Evolutionary conservation across 768 basidiomycete species (phyloP).

Genomic region (Amanita jacksonii): DNA sequence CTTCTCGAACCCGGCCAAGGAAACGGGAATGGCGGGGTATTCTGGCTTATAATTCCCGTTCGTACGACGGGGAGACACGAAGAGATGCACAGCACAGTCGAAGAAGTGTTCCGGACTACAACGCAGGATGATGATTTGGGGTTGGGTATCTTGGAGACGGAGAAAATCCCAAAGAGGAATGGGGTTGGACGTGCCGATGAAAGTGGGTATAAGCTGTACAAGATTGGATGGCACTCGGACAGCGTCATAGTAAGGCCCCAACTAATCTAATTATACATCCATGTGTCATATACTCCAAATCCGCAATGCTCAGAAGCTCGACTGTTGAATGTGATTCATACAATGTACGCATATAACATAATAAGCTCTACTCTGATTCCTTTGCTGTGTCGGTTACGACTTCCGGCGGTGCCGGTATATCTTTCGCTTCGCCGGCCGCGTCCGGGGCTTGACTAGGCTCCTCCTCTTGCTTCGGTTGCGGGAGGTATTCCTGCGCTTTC

Average conservation of each 20-base stretch:
- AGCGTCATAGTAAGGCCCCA: too few species aligned
- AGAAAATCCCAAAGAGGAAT: slow-evolving; percentile 37
- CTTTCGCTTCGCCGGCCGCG: too few species aligned
- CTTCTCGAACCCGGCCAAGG: slow-evolving; percentile 25
- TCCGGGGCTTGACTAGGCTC: too few species aligned
- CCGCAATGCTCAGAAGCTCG: too few species aligned
- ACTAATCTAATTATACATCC: too few species aligned
- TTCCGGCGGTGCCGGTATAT: too few species aligned
- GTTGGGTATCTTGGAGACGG: slow-evolving; percentile 38
- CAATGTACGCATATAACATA: too few species aligned
- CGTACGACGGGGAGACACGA: slow-evolving; percentile 57
- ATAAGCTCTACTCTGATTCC: too few species aligned
- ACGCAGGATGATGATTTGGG: not conserved
- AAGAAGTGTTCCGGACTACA: slow-evolving; percentile 35
- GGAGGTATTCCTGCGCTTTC: slow-evolving; percentile 2
- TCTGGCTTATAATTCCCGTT: slow-evolving; percentile 68
- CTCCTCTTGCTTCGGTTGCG: too few species aligned
- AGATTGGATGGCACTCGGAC: slow-evolving; percentile 84
- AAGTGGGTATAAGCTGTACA: slow-evolving; percentile 55
- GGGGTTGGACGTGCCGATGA: slow-evolving; percentile 64
- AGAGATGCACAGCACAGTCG: slow-evolving; percentile 47
- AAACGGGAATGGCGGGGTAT: slow-evolving; percentile 31
- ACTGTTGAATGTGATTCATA: too few species aligned
- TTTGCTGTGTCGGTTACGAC: too few species aligned
- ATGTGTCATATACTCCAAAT: too few species aligned